phyloP scores from a whole-genome alignment of 495 filamentous ascomycete genomes.

The Xylaria sp. region DNA sequence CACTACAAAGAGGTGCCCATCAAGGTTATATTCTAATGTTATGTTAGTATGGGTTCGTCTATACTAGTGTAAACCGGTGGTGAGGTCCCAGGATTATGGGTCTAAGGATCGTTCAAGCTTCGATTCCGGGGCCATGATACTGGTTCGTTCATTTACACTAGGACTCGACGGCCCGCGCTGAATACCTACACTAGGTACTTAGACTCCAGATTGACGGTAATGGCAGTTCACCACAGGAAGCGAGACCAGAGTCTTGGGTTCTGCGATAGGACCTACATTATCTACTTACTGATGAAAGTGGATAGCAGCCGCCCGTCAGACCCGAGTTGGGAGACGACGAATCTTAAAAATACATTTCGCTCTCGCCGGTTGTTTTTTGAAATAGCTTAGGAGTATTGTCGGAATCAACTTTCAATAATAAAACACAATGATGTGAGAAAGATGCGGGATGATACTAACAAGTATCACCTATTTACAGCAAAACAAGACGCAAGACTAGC shows the following conservation, averaged over 20 bases:
- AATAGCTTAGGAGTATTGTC: neutral
- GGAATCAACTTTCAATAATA: neutral
- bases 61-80: neutral
- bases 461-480: constrained; percentile 1
- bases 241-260: constrained; percentile 11
- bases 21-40: neutral
- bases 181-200: constrained; percentile 9
- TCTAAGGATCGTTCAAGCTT: neutral
- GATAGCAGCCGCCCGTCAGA: neutral
- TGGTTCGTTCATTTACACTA: constrained; percentile 15
- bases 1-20: neutral
- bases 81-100: constrained; percentile 19
- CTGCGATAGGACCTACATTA: neutral
- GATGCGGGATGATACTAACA: neutral
- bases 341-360: neutral
- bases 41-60: constrained; percentile 3
- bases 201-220: constrained; percentile 18
- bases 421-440: neutral
- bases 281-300: neutral
- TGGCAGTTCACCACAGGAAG: neutral
- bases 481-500: constrained; percentile 2
- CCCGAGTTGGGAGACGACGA: neutral
- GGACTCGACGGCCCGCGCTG: neutral
- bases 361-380: neutral
- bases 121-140: constrained; percentile 22